phyloP scores from a whole-genome alignment of 805 yeast species.

The Metschnikowia gelsemii region DNA sequence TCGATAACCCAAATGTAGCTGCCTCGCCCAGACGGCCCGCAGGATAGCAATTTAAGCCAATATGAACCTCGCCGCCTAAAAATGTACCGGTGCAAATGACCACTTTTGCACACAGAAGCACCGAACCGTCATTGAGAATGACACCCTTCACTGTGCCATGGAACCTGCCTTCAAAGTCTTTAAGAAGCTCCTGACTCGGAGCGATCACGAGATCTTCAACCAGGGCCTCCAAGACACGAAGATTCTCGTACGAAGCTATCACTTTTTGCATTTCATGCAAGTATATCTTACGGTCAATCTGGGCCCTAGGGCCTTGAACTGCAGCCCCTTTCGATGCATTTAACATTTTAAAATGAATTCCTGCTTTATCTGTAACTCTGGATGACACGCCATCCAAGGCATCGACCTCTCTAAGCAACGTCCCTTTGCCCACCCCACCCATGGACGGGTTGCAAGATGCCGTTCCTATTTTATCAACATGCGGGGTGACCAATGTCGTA shows the following conservation, averaged over 20 bases:
- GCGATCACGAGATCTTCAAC: slow-evolving; percentile 83
- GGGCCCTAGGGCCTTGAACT: slow-evolving; percentile 98
- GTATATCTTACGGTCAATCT: slow-evolving; percentile 84
- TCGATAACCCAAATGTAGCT: slow-evolving; percentile 85
- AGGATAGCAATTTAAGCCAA: slow-evolving; percentile 77
- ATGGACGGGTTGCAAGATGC: slow-evolving; percentile 97
- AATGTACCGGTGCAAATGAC: slow-evolving; percentile 96
- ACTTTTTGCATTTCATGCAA: slow-evolving; percentile 73
- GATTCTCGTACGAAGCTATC: slow-evolving; percentile 53
- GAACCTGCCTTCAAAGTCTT: slow-evolving; percentile 38
- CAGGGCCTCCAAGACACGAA: slow-evolving; percentile 65
- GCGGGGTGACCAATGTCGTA: slow-evolving; percentile 78
- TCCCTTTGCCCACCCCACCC: slow-evolving; percentile 99
- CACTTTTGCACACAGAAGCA: slow-evolving; percentile 62
- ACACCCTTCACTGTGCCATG: slow-evolving; percentile 65
- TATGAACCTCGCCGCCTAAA: slow-evolving; percentile 89
- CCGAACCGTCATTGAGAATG: slow-evolving; percentile 62
- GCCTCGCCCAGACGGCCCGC: slow-evolving; percentile 93
- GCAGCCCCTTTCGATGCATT: slow-evolving; percentile 92
- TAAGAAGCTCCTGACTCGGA: slow-evolving; percentile 19
- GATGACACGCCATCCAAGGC: slow-evolving; percentile 94
- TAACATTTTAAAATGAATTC: slow-evolving; percentile 84
- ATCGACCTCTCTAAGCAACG: slow-evolving; percentile 86
- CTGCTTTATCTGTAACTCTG: slow-evolving; percentile 85
- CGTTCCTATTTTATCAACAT: slow-evolving; percentile 73